Percentiles rank a stretch among this genome's conserved stretches.
These are phyloP conservation scores for Rubia tinctorum DNA, from an alignment of 305 asterid genomes.

Conservation along the genomic window DNA sequence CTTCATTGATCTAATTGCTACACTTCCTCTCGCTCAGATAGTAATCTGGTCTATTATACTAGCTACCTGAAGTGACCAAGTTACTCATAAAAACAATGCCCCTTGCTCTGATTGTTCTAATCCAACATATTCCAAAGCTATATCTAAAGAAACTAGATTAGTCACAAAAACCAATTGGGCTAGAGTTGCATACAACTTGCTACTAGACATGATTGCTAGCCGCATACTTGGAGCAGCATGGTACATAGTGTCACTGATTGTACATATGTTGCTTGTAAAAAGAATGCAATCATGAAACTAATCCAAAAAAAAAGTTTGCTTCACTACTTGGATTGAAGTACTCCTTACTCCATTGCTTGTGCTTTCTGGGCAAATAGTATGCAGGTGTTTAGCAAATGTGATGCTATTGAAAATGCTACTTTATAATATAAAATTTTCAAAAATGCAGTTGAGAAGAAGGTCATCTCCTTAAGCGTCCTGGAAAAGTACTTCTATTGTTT, in stretches of 20 bases:
- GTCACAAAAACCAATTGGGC: conserved; percentile 99
- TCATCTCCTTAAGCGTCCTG: conserved; percentile 70
- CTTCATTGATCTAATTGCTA: conserved; percentile 80
- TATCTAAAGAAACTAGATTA: conserved; percentile 93
- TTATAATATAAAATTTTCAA: conserved; percentile 81
- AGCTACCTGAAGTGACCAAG: conserved; percentile 57
- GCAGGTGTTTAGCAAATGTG: conserved; percentile 60
- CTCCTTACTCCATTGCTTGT: conserved; percentile 23
- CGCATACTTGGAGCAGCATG: conserved; percentile 96
- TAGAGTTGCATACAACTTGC: conserved; percentile 92
- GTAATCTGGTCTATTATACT: conserved; percentile 96
- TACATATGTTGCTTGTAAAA: conserved; percentile 89
- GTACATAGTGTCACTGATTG: conserved; percentile 89
- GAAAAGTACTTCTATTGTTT: conserved; percentile 84
- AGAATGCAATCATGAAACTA: conserved; percentile 55
- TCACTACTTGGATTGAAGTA: conserved; percentile 57
- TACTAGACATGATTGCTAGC: conserved; percentile 91
- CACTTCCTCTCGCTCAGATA: conserved; percentile 93
- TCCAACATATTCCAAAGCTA: conserved; percentile 83
- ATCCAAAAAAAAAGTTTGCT: conserved; percentile 53
- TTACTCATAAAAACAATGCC: conserved; percentile 79
- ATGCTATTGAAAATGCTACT: conserved; percentile 43
- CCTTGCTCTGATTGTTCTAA: conserved; percentile 82
- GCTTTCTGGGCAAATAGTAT: conserved; percentile 57
- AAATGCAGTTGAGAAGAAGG: conserved; percentile 69